Conservation (phyloP, 2,329 filamentous ascomycete genomes). For the Beauveria sp. region DNA sequence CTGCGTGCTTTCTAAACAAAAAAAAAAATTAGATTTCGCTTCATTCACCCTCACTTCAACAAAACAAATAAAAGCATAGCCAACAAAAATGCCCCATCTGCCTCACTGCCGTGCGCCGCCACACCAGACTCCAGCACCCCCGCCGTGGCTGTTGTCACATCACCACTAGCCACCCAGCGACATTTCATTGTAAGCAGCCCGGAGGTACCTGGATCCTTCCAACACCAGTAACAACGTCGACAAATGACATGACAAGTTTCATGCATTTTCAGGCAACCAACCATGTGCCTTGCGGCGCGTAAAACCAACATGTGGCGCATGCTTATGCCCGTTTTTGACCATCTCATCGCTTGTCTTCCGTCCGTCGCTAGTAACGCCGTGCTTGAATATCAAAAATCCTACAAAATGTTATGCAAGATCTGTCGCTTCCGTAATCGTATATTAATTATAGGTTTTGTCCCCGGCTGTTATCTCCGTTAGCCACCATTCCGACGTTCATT, state of each 20-base stretch:
- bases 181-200: neutral
- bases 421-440: neutral
- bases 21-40: neutral
- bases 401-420: neutral
- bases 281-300: neutral
- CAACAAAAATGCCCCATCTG: neutral
- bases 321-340: neutral
- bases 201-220: neutral
- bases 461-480: neutral
- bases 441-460: neutral
- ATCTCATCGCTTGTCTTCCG: neutral
- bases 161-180: neutral
- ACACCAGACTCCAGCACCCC: neutral
- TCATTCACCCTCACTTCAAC: neutral
- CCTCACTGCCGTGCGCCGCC: neutral
- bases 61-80: neutral
- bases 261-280: neutral
- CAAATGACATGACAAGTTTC: neutral
- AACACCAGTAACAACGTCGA: neutral
- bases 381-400: neutral
- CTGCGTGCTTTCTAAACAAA: neutral
- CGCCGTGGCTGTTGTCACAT: constrained; percentile 1
- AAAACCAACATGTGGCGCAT: neutral
- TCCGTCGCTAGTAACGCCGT: neutral
- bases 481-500: neutral